Conservation (phyloP, 139 green algal genomes). For the Limnomonas spitsbergensis region DNA sequence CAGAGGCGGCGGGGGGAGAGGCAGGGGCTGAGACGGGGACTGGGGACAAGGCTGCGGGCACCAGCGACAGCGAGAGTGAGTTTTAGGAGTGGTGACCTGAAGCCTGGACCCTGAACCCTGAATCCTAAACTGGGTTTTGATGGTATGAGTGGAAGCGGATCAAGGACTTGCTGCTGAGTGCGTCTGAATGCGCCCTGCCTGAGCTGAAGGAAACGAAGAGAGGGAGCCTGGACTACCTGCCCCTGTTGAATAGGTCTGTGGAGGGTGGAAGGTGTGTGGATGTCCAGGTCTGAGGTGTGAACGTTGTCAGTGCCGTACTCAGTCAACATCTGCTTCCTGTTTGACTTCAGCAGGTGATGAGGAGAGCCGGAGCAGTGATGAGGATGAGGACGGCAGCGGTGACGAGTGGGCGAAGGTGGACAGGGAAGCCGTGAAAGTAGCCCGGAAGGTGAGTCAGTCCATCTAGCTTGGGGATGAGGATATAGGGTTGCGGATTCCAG, state of each 20-base stretch:
- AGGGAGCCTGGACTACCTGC: background rate
- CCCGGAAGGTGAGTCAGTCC: slow-evolving; percentile 48
- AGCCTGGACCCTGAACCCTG: no score
- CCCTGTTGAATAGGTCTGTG: background rate
- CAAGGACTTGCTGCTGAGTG: background rate
- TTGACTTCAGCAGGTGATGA: slow-evolving; percentile 9
- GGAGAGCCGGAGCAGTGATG: slow-evolving; percentile 24
- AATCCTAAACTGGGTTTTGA: no score
- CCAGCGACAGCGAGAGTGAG: no score
- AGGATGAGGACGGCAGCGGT: slow-evolving; percentile 26
- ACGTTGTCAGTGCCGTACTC: background rate
- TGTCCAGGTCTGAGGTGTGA: background rate
- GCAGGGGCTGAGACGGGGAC: no score
- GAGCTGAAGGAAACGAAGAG: background rate
- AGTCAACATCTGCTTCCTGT: background rate
- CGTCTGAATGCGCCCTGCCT: background rate
- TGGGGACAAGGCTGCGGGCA: no score
- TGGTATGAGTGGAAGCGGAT: no score
- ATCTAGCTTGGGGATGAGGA: no score
- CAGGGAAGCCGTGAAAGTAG: slow-evolving; percentile 51
- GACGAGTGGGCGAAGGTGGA: slow-evolving; percentile 24
- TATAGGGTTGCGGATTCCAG: background rate
- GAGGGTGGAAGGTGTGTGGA: background rate
- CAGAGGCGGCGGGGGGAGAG: no score
- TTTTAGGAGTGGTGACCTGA: no score